Percentiles rank a stretch among this genome's conserved stretches.
phyloP scores from a whole-genome alignment of 306 rosid species.

The Lupinus albus region DNA sequence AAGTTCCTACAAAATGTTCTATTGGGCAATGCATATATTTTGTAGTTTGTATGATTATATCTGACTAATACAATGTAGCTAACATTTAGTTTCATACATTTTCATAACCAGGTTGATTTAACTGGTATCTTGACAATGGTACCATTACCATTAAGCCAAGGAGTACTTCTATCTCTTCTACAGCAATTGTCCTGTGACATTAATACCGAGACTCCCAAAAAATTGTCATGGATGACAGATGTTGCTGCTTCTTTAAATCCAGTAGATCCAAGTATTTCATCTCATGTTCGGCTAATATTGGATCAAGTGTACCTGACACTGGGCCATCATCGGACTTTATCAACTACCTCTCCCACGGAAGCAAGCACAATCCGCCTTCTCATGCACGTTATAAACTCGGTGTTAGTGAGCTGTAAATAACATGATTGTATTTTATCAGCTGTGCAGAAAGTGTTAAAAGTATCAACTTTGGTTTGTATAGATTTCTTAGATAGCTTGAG shows the following conservation, averaged over 20 bases:
- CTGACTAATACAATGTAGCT: slow-evolving; percentile 1
- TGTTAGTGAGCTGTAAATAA: slow-evolving; percentile 74
- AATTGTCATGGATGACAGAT: slow-evolving; percentile 71
- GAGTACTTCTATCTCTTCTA: slow-evolving; percentile 72
- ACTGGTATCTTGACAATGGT: slow-evolving; percentile 50
- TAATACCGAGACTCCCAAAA: slow-evolving; percentile 51
- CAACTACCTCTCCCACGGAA: slow-evolving; percentile 58
- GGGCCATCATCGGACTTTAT: slow-evolving; percentile 52
- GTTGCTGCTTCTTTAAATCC: slow-evolving; percentile 68
- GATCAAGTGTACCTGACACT: slow-evolving; percentile 62
- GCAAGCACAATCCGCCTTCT: slow-evolving; percentile 62
- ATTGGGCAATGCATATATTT: slow-evolving; percentile 18
- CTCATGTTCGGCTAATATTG: slow-evolving; percentile 53
- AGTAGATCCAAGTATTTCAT: slow-evolving; percentile 53
- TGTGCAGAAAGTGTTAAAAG: slow-evolving; percentile 43
- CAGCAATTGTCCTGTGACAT: slow-evolving; percentile 69
- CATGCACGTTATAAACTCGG: slow-evolving; percentile 71
- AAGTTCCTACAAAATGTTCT: background rate
- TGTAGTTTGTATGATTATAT: slow-evolving; percentile 29
- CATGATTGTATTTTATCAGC: slow-evolving; percentile 25
- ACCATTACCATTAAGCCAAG: slow-evolving; percentile 76
- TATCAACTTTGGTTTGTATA: slow-evolving; percentile 48
- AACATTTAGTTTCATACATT: slow-evolving; percentile 21
- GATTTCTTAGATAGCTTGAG: slow-evolving; percentile 43
- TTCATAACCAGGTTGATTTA: slow-evolving; percentile 63